Percentiles rank a stretch among this genome's conserved stretches.
Conservation (phyloP, 1,284 basidiomycete species). For the Lignosus rhinocerotis region DNA sequence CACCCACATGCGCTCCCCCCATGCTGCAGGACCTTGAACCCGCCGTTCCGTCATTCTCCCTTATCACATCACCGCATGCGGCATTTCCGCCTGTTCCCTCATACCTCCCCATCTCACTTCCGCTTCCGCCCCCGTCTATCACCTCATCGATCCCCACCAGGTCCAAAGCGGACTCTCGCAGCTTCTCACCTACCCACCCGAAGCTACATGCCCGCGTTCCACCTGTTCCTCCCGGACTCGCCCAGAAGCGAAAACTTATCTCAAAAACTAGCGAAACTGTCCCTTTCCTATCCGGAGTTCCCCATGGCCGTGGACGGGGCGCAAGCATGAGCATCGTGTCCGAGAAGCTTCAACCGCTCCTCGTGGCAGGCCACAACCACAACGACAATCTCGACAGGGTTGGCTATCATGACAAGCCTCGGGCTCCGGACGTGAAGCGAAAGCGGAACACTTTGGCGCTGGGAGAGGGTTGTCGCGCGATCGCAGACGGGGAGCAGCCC, state of each 20-base stretch:
- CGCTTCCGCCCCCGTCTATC: neutral
- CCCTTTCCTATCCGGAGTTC: neutral
- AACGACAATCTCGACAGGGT: neutral
- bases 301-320: slow-evolving; percentile 1
- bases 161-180: slow-evolving; percentile 12
- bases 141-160: slow-evolving; percentile 1
- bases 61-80: neutral
- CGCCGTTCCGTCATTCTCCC: slow-evolving; percentile 12
- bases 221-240: slow-evolving; percentile 33
- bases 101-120: neutral
- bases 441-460: slow-evolving; percentile 2
- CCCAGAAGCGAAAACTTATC: slow-evolving; percentile 26
- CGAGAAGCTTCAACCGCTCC: neutral
- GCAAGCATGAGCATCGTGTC: slow-evolving; percentile 11
- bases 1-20: slow-evolving; percentile 11
- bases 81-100: neutral
- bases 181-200: slow-evolving; percentile 29
- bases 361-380: neutral
- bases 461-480: neutral
- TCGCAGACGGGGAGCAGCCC: neutral
- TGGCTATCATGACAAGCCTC: neutral
- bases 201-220: slow-evolving; percentile 29
- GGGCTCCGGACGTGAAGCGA: neutral
- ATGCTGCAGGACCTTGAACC: slow-evolving; percentile 9
- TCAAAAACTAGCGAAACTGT: neutral